A percentile compares a stretch with the other conserved stretches of the same genome.
Conservation (phyloP, 352 stramenopile genomes). For the Pythium brachiatum region DNA sequence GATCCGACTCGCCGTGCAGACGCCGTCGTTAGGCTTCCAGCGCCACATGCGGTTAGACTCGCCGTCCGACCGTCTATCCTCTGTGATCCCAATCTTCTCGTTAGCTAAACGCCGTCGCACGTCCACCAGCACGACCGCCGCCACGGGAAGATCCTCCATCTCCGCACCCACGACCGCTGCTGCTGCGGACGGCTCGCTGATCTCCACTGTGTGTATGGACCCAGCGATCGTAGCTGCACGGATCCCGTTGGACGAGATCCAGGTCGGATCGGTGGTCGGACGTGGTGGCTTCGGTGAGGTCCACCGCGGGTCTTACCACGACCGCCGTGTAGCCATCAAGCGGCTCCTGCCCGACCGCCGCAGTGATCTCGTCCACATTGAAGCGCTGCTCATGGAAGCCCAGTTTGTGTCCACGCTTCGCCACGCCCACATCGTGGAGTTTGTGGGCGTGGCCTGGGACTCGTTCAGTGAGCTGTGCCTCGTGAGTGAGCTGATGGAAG, state of each 20-base stretch:
- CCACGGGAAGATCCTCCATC: slow-evolving; percentile 1
- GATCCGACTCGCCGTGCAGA: not conserved
- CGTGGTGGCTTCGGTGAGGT: slow-evolving; percentile 35
- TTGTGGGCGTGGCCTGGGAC: slow-evolving; percentile 41
- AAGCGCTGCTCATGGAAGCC: slow-evolving; percentile 28
- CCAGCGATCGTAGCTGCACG: slow-evolving; percentile 29
- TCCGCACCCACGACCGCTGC: not conserved
- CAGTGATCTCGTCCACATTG: slow-evolving; percentile 14
- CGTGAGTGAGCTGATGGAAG: slow-evolving; percentile 41
- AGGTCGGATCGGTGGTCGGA: slow-evolving; percentile 18
- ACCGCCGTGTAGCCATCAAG: slow-evolving; percentile 31
- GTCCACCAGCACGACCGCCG: slow-evolving; percentile 12
- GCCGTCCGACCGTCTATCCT: not conserved
- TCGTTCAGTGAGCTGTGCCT: slow-evolving; percentile 32
- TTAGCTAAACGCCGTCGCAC: not conserved
- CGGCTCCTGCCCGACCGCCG: slow-evolving; percentile 23
- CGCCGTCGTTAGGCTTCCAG: slow-evolving; percentile 10
- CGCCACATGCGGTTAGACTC: slow-evolving; percentile 9
- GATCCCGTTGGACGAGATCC: slow-evolving; percentile 29
- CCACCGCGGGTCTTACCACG: slow-evolving; percentile 24
- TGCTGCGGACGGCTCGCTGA: not conserved
- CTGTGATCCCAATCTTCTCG: not conserved
- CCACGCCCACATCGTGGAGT: slow-evolving; percentile 37
- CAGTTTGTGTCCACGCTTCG: slow-evolving; percentile 35
- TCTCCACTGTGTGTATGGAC: slow-evolving; percentile 33